phyloP scores from a whole-genome alignment of 1,284 basidiomycete species.

The Cutaneotrichosporon spelunceum region DNA sequence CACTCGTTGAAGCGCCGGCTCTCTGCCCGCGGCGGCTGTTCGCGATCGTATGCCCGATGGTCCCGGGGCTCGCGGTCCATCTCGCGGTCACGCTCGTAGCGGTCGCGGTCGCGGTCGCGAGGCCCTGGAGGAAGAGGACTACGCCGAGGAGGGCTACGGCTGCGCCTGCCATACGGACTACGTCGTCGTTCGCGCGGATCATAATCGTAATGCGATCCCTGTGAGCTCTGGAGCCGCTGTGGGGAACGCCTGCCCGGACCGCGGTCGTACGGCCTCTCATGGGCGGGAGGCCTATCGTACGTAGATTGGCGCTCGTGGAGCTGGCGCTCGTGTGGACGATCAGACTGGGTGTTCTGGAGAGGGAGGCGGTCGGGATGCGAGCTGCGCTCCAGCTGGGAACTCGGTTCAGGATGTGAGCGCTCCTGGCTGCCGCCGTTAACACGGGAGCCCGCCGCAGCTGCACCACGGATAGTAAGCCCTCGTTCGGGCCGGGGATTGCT shows the following conservation, averaged over 20 bases:
- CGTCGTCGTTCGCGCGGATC: not conserved
- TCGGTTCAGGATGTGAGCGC: not conserved
- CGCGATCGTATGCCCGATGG: not conserved
- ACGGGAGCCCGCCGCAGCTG: too few relatives aligned
- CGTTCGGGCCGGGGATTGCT: not conserved
- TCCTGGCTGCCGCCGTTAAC: too few relatives aligned
- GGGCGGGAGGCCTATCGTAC: not conserved
- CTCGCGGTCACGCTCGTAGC: not conserved
- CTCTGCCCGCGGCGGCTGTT: not conserved
- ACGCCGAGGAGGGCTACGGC: not conserved
- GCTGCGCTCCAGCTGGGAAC: not conserved
- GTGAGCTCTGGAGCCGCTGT: not conserved
- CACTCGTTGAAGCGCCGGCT: not conserved
- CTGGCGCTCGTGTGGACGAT: not conserved
- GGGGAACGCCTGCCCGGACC: not conserved
- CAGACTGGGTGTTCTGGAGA: not conserved
- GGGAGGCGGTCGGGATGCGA: not conserved
- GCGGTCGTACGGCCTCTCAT: not conserved
- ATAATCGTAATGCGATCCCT: not conserved
- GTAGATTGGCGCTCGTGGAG: not conserved
- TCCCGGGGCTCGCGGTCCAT: conserved; percentile 3
- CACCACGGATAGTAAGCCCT: not conserved
- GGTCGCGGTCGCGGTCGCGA: not conserved
- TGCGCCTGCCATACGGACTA: too few relatives aligned
- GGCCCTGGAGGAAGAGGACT: too few relatives aligned